Evolutionary conservation across 1,284 basidiomycete species (phyloP).

Genomic region (Marasmius sp.): DNA sequence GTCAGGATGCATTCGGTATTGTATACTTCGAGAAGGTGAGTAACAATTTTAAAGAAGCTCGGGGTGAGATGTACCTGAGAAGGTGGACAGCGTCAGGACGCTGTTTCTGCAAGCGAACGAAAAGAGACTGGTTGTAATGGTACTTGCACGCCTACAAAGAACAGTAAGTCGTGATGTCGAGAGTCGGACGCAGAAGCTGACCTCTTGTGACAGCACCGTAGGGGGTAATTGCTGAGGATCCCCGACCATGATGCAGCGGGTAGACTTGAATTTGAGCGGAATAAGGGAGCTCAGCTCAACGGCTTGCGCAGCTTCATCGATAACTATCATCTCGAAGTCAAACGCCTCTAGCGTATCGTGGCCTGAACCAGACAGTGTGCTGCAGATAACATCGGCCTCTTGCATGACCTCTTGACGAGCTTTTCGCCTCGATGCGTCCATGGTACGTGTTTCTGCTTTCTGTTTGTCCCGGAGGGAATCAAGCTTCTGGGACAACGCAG

Average conservation of each 20-base stretch:
- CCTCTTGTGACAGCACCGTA: conserved; percentile 89
- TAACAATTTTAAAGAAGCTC: not conserved
- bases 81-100: conserved; percentile 84
- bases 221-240: conserved; percentile 98
- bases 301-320: conserved; percentile 98
- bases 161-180: not conserved
- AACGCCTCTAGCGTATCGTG: conserved; percentile 85
- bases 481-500: conserved; percentile 65
- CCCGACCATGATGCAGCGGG: conserved; percentile 93
- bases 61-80: conserved; percentile 63
- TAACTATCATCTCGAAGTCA: conserved; percentile 95
- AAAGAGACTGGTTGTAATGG: conserved; percentile 90
- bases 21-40: conserved; percentile 62
- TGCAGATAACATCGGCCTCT: conserved; percentile 92
- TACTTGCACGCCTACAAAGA: conserved; percentile 64
- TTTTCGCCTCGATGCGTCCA: conserved; percentile 78
- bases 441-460: conserved; percentile 68
- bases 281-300: conserved; percentile 97
- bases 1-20: conserved; percentile 99
- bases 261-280: conserved; percentile 87
- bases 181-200: conserved; percentile 24
- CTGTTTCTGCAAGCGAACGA: conserved; percentile 88
- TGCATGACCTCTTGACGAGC: conserved; percentile 76
- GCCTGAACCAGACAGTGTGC: conserved; percentile 91
- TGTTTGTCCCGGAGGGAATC: conserved; percentile 83